Base-by-base conservation (phyloP, 1,284 basidiomycete genomes). In the Omphalotus olearius region DNA sequence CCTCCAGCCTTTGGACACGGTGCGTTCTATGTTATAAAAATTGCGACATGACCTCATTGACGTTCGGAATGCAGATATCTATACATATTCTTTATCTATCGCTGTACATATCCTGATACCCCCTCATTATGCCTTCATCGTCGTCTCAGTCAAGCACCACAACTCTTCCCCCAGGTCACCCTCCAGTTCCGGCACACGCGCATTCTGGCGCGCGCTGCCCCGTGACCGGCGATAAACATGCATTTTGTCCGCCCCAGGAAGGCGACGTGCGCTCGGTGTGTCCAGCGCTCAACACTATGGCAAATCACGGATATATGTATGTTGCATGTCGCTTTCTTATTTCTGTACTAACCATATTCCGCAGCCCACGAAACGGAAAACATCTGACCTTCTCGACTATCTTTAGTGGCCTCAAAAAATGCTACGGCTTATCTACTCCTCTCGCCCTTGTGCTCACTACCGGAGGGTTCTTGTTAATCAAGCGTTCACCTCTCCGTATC, bases 221-320 rank as follows among this genome's bases (percentile, higher is more conserved):
- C 6, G 14, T 43, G n/a, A 16, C 48, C 14, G 38, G 38, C 18
- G 17, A 47, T 35, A 35, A 42, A 2, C 64, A 67, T 47, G 57
- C 51, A 1, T 66, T 47, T 45, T 67, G 66, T n/a, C 59, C 56
- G 4, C 57, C 60, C 9, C 65, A 61, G 52, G 45, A 56, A 2
- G 60, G 59, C 13, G 67, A 68, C 45, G 45, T 58, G 16, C 53
- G 56, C 23, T 54, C 52, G 7, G 56, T 57, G 4, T 57, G 56
- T 40, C 56, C 56, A 13, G 56, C 56, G 11, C 42, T 57, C 6
- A 57, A 57, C 45, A 51, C 56, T 2, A 57, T 57, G 56, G 56
- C 56, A n/a, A 57, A 57, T 47, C 56, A 57, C 45, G 56, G 56
- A 14, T 57, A 55, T 36, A 57, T 57, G 56, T 57, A 35, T 35